Evolutionary conservation across 1,284 basidiomycete species (phyloP).

Genomic region (Trichosporon sp.): DNA sequence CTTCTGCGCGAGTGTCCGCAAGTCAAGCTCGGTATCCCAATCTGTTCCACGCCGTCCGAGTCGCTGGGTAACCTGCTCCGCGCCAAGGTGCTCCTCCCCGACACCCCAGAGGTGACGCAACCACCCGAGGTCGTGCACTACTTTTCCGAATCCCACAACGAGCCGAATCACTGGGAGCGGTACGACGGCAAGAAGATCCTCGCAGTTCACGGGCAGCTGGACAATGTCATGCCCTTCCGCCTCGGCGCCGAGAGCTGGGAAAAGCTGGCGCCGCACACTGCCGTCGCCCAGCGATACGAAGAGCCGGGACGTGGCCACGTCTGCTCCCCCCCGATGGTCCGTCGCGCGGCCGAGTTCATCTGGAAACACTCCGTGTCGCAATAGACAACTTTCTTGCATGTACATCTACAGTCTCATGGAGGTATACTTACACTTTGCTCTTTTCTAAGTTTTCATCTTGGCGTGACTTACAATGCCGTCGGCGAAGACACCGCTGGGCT

Average conservation of each 20-base stretch:
- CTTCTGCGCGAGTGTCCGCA: slow-evolving; percentile 58
- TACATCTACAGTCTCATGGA: background rate
- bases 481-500: background rate
- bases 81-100: background rate
- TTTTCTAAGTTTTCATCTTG: background rate
- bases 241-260: slow-evolving; percentile 31
- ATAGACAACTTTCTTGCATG: slow-evolving; percentile 2
- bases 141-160: background rate
- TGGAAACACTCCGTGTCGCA: slow-evolving; percentile 3
- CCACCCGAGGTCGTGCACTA: slow-evolving; percentile 14
- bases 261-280: slow-evolving; percentile 7
- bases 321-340: slow-evolving; percentile 52
- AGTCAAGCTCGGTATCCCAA: slow-evolving; percentile 26
- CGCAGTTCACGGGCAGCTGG: slow-evolving; percentile 63
- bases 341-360: slow-evolving; percentile 43
- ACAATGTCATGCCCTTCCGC: slow-evolving; percentile 49
- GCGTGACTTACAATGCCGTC: background rate
- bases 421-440: background rate
- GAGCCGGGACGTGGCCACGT: slow-evolving; percentile 23
- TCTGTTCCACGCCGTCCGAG: slow-evolving; percentile 26
- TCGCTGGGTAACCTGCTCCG: slow-evolving; percentile 16
- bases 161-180: background rate
- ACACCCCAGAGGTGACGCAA: background rate
- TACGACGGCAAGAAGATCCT: slow-evolving; percentile 71
- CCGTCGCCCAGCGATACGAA: background rate